These are phyloP conservation scores for Oenanthe sinensis DNA, from an alignment of 129 eudicot genomes.

Conservation along the genomic window DNA sequence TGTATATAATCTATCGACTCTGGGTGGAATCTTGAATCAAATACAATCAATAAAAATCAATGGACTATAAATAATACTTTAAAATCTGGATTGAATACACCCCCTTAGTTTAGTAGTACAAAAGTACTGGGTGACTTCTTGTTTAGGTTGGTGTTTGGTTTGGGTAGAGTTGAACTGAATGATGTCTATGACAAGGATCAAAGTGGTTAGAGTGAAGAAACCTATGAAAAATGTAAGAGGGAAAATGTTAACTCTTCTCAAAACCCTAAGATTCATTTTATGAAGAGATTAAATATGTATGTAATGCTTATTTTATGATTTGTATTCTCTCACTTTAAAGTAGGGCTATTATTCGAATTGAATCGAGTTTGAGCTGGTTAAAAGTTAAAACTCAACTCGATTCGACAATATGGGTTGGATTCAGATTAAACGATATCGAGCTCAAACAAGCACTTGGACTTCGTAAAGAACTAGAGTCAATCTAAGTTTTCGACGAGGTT, in stretches of 20 bases:
- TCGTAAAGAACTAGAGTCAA: background rate
- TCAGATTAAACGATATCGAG: too few species aligned
- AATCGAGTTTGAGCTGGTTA: too few species aligned
- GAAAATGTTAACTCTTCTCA: background rate
- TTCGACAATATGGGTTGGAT: background rate
- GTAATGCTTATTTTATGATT: too few species aligned
- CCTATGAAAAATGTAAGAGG: background rate
- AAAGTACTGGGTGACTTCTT: background rate
- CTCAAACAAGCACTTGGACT: background rate
- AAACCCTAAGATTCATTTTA: background rate
- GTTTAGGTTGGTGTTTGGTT: background rate
- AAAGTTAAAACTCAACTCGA: background rate
- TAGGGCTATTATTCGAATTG: background rate
- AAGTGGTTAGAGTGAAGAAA: background rate
- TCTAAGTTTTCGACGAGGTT: background rate
- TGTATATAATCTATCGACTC: too few species aligned
- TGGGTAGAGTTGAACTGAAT: background rate
- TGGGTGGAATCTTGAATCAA: too few species aligned
- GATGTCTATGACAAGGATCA: background rate
- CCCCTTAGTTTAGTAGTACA: background rate
- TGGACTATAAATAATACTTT: too few species aligned
- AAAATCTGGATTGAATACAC: too few species aligned
- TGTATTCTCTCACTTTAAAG: background rate
- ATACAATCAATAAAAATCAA: too few species aligned
- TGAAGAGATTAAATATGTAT: background rate